Conservation (phyloP, 208 protist genomes). For the Acanthamoeba healyi region DNA sequence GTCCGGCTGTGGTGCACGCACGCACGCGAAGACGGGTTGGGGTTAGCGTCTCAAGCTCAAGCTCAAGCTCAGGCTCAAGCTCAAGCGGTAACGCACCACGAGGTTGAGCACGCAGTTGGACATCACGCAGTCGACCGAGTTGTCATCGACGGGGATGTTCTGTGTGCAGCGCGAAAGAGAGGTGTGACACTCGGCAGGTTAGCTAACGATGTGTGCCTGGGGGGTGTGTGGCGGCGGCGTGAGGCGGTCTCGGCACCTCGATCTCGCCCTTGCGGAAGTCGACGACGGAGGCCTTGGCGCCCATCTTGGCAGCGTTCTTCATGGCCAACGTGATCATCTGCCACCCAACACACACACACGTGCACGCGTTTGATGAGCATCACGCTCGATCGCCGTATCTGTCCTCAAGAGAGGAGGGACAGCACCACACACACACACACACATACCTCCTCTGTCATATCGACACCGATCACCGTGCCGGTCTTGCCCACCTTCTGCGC, state of each 20-base stretch:
- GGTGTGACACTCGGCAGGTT: too few relatives aligned
- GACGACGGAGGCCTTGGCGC: slow-evolving; percentile 1
- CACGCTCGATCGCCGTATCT: too few relatives aligned
- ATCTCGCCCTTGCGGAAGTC: slow-evolving; percentile 41
- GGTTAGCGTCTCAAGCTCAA: background rate
- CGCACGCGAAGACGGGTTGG: background rate
- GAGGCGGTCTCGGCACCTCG: too few relatives aligned
- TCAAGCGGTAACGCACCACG: background rate
- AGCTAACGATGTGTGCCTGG: too few relatives aligned
- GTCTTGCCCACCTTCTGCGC: slow-evolving; percentile 38
- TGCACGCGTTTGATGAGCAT: too few relatives aligned
- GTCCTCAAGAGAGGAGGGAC: background rate
- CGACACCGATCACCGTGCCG: slow-evolving; percentile 4
- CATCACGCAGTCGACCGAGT: slow-evolving; percentile 35
- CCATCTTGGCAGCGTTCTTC: slow-evolving; percentile 45
- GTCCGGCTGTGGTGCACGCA: background rate
- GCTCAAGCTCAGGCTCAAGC: background rate
- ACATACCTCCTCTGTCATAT: background rate
- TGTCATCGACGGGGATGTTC: slow-evolving; percentile 37
- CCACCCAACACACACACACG: background rate
- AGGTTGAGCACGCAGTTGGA: slow-evolving; percentile 37
- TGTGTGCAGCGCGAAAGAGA: too few relatives aligned
- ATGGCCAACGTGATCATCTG: slow-evolving; percentile 38
- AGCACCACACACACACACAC: background rate
- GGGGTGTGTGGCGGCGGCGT: too few relatives aligned